These are phyloP conservation scores for Pichia nakasei DNA, from an alignment of 805 yeast species.

Conservation along the genomic window DNA sequence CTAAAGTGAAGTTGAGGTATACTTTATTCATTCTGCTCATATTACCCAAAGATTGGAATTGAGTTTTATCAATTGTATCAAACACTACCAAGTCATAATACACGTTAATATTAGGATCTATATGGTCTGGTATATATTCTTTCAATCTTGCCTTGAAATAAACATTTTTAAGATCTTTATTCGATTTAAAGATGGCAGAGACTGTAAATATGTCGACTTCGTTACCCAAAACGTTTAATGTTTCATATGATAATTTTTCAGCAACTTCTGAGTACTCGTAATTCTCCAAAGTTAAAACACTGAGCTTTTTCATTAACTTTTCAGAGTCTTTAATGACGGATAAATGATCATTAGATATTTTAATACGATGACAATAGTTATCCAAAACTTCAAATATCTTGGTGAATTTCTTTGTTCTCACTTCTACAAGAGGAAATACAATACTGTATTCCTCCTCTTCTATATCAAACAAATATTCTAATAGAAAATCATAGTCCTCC, in stretches of 20 bases:
- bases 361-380: slow-evolving; percentile 2
- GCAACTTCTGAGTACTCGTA: slow-evolving; percentile 13
- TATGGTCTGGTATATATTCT: slow-evolving; percentile 2
- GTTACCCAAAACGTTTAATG: slow-evolving; percentile 11
- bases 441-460: slow-evolving; percentile 1
- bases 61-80: slow-evolving; percentile 3
- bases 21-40: slow-evolving; percentile 1
- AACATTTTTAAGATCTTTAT: slow-evolving; percentile 3
- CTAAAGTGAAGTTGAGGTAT: slow-evolving; percentile 4
- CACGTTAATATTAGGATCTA: background rate
- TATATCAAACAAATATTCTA: slow-evolving; percentile 7
- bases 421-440: slow-evolving; percentile 9
- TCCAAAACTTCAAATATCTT: slow-evolving; percentile 8
- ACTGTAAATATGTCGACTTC: slow-evolving; percentile 7
- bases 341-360: slow-evolving; percentile 8
- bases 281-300: slow-evolving; percentile 6
- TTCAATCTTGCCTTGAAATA: slow-evolving; percentile 9
- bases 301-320: slow-evolving; percentile 5
- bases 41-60: slow-evolving; percentile 1
- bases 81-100: slow-evolving; percentile 7
- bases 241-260: slow-evolving; percentile 5
- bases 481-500: slow-evolving; percentile 6
- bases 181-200: background rate
- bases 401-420: slow-evolving; percentile 10
- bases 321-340: slow-evolving; percentile 10